Conservation (phyloP, 169 alveolate genomes). For the Plasmodium chabaudi region DNA sequence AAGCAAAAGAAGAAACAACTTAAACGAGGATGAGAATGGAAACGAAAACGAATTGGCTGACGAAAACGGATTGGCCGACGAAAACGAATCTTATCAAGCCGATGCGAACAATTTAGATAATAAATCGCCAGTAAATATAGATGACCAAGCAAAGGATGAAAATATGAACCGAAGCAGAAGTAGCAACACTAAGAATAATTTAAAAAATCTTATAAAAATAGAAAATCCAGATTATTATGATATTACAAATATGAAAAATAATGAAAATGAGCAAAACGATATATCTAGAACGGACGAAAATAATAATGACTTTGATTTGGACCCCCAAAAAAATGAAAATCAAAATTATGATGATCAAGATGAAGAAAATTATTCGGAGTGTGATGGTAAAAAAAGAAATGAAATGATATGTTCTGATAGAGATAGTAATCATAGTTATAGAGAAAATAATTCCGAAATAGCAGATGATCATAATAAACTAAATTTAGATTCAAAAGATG, state of each 20-base stretch:
- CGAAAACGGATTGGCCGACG: too few species aligned
- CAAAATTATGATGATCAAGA: background rate
- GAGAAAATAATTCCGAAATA: too few species aligned
- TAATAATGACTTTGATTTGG: background rate
- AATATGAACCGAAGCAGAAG: background rate
- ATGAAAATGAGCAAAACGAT: background rate
- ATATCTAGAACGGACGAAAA: background rate
- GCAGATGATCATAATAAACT: too few species aligned
- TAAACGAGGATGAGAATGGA: too few species aligned
- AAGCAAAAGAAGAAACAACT: too few species aligned
- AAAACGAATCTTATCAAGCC: too few species aligned
- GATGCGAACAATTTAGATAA: too few species aligned
- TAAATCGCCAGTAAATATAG: too few species aligned
- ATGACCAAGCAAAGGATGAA: too few species aligned
- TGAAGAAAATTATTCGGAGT: background rate
- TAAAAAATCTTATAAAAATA: background rate
- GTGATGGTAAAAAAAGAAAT: background rate
- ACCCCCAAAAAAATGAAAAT: background rate
- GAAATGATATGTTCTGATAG: background rate
- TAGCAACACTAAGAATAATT: background rate
- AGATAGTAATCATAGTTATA: background rate
- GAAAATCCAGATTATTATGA: background rate
- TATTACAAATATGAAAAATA: background rate
- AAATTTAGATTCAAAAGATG: too few species aligned
- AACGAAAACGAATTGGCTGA: too few species aligned